These are phyloP conservation scores for Coemansia interrupta DNA, from an alignment of 192 early-diverging fungal species.

Conservation along the genomic window DNA sequence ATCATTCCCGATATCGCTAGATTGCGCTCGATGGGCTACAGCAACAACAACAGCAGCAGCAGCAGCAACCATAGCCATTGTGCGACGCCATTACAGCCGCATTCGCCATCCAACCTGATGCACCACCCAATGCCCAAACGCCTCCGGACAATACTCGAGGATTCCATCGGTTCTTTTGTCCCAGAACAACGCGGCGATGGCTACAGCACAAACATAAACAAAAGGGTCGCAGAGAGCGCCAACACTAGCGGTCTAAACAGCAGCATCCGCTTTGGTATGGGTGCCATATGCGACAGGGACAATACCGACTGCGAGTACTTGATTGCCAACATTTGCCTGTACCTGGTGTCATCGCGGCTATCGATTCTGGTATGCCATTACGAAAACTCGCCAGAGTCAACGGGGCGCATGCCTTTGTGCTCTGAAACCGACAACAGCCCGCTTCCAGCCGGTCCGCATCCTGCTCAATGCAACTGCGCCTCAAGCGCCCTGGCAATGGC, in stretches of 20 bases:
- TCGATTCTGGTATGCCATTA: conserved; percentile 50
- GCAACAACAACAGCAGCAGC: background rate
- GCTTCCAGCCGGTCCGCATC: background rate
- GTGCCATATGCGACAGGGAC: conserved; percentile 1
- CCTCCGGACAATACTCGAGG: conserved; percentile 49
- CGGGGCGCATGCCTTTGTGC: conserved; percentile 11
- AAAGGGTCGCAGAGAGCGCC: background rate
- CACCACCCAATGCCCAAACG: conserved; percentile 45
- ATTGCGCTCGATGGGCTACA: conserved; percentile 19
- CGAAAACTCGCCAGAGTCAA: conserved; percentile 19
- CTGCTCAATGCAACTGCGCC: conserved; percentile 38
- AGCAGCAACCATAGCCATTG: background rate
- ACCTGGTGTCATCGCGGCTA: conserved; percentile 43
- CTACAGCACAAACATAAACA: background rate
- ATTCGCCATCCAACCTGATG: conserved; percentile 10
- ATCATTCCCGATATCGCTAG: conserved; percentile 44
- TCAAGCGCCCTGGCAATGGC: conserved; percentile 19
- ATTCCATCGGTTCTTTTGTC: conserved; percentile 23
- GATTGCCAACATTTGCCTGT: conserved; percentile 49
- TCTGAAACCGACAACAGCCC: conserved; percentile 1
- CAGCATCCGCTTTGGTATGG: background rate
- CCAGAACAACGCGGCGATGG: conserved; percentile 6
- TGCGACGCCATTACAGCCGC: conserved; percentile 2
- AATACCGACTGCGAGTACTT: conserved; percentile 27
- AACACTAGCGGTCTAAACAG: background rate